Evolutionary conservation across 805 yeast species (phyloP).

Genomic region (Myxozyma vanderwaltii): DNA sequence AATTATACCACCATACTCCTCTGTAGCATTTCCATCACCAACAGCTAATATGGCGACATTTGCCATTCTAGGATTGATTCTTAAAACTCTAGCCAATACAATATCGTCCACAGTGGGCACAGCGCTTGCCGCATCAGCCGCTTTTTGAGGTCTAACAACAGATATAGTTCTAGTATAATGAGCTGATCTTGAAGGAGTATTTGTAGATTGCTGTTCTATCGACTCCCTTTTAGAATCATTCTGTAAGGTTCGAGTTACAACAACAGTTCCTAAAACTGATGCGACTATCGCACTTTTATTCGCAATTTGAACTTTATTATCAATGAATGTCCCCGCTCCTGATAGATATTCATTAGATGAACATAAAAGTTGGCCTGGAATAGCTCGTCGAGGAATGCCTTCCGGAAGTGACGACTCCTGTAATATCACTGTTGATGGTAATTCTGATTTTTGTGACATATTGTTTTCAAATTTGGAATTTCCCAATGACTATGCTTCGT

Average conservation of each 20-base stretch:
- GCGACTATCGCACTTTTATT: constrained; percentile 20
- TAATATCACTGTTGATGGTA: not conserved
- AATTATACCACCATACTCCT: constrained; percentile 37
- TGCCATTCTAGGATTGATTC: constrained; percentile 69
- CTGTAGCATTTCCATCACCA: constrained; percentile 49
- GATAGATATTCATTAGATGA: constrained; percentile 29
- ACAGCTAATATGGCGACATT: constrained; percentile 73
- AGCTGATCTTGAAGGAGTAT: not conserved
- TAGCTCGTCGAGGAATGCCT: constrained; percentile 21
- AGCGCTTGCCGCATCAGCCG: constrained; percentile 27
- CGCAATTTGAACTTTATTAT: constrained; percentile 3
- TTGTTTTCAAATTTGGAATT: no score
- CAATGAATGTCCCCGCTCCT: constrained; percentile 30
- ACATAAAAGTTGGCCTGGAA: constrained; percentile 32
- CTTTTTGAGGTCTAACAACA: constrained; percentile 38
- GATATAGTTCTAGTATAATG: constrained; percentile 33
- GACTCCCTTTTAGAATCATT: constrained; percentile 7
- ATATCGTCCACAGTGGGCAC: constrained; percentile 83
- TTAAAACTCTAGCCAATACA: constrained; percentile 74
- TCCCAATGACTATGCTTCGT: no score
- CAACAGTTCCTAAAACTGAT: constrained; percentile 21
- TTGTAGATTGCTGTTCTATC: not conserved
- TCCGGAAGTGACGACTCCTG: constrained; percentile 3
- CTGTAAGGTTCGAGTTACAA: constrained; percentile 16
- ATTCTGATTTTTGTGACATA: constrained; percentile 1